Evolutionary conservation across 306 rosid genomes (phyloP).

Genomic region (Adenanthera pavonina): DNA sequence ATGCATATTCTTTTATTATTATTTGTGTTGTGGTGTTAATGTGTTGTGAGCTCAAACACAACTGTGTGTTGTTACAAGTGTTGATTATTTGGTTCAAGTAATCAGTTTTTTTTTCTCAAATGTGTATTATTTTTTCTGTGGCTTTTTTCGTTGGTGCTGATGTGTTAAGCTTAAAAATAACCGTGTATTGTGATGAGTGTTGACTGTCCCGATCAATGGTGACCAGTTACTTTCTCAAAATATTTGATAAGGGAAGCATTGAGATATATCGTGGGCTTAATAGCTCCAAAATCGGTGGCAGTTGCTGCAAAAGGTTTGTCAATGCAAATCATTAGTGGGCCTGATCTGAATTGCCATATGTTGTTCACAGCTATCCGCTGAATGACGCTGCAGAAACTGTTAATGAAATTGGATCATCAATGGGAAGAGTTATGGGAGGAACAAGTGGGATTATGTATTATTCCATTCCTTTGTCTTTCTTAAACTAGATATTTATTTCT

Average conservation of each 20-base stretch:
- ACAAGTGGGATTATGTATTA: slow-evolving; percentile 92
- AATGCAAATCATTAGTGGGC: slow-evolving; percentile 37
- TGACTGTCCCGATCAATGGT: neutral
- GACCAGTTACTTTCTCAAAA: neutral
- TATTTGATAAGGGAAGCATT: neutral
- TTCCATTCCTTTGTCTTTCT: slow-evolving; percentile 38
- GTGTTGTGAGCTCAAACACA: neutral
- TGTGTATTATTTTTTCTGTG: neutral
- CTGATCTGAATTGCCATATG: slow-evolving; percentile 42
- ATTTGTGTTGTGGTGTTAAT: neutral
- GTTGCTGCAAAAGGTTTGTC: slow-evolving; percentile 31
- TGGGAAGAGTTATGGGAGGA: slow-evolving; percentile 93
- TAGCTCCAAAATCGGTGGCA: neutral
- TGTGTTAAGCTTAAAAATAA: neutral
- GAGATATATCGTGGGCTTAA: neutral
- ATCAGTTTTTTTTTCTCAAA: neutral
- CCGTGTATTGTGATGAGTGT: neutral
- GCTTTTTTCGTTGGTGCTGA: neutral
- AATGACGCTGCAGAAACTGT: slow-evolving; percentile 91
- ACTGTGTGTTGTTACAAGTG: neutral
- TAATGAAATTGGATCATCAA: slow-evolving; percentile 78
- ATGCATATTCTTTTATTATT: neutral
- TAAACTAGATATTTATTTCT: slow-evolving; percentile 17
- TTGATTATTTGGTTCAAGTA: neutral
- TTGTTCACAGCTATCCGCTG: slow-evolving; percentile 81